These are phyloP conservation scores for Nasturtium officinale DNA, from an alignment of 345 rosid genomes.

Conservation along the genomic window DNA sequence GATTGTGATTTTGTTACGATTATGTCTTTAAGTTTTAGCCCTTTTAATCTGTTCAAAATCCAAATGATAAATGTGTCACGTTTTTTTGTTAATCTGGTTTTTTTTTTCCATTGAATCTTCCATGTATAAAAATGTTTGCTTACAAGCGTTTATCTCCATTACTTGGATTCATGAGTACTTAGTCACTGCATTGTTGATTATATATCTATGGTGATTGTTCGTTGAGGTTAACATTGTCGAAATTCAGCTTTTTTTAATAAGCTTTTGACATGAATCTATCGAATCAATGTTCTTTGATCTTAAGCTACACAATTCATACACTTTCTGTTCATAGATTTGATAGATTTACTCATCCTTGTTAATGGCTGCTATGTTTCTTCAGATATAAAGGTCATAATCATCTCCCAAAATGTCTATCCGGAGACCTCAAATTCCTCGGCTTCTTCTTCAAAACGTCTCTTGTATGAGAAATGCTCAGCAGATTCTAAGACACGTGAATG, in stretches of 20 bases:
- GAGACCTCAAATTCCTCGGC: constrained; percentile 66
- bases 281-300: neutral
- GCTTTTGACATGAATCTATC: neutral
- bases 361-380: constrained; percentile 2
- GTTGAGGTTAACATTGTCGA: neutral
- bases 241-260: neutral
- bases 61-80: no score
- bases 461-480: constrained; percentile 96
- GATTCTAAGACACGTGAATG: constrained; percentile 72
- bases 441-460: constrained; percentile 81
- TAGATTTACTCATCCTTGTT: neutral
- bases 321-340: neutral
- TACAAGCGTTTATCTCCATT: no score
- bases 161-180: no score
- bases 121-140: no score
- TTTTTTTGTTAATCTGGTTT: no score
- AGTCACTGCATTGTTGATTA: neutral
- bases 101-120: no score
- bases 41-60: neutral
- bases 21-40: neutral
- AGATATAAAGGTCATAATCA: neutral
- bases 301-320: neutral
- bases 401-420: constrained; percentile 53
- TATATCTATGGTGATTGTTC: neutral
- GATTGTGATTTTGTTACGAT: neutral